Base-by-base conservation (phyloP, 176 grass and related monocot genomes). In the Paspalum notatum region DNA sequence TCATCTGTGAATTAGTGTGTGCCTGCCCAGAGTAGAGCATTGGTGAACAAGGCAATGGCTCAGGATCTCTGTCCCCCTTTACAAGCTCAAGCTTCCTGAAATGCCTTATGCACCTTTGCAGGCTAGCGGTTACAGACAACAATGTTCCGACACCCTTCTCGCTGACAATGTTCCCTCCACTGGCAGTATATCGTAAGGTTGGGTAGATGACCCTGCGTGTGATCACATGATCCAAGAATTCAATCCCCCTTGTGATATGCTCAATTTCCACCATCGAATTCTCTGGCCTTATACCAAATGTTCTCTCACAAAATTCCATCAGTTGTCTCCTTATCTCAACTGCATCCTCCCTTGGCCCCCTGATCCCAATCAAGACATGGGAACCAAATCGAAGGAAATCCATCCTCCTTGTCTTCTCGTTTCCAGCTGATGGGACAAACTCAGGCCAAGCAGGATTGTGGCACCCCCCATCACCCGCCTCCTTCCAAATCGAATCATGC, bases 1-100 rank as follows among this genome's bases (percentile, higher is more conserved):
- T 98, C 95, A 98, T 93, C 85, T 98, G 92, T 51, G 92, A 98
- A 67, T 98, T 98, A 66, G 95, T 98, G 80, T 98, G 92, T 0
- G 92, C 95, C 82, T 98, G 95, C 9, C 92, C 92, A 53, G 95
- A 89, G 74, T 98, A 98, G 45, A 98, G 37, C 90, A 98, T 93
- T 17, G 96, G 86, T 44, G 81, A 87, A 81, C 92, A 95, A 0
- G 90, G 92, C 74, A 95, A 66, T 54, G 90, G 92, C 80, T 93
- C 92, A 37, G 92, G 96, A 88, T 93, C 96, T 40, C 82, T 87
- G 60, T 99, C 92, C 41, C 96, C 92, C 46, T 99, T 99, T 47
- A 93, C 92, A 53, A 99, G 93, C 85, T 95, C 96, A 82, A 99
- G 92, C 47, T 89, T 88, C 62, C 92, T 94, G 81, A 99, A 99